Conservation (phyloP, 768 basidiomycete genomes). For the Serendipita sp. region DNA sequence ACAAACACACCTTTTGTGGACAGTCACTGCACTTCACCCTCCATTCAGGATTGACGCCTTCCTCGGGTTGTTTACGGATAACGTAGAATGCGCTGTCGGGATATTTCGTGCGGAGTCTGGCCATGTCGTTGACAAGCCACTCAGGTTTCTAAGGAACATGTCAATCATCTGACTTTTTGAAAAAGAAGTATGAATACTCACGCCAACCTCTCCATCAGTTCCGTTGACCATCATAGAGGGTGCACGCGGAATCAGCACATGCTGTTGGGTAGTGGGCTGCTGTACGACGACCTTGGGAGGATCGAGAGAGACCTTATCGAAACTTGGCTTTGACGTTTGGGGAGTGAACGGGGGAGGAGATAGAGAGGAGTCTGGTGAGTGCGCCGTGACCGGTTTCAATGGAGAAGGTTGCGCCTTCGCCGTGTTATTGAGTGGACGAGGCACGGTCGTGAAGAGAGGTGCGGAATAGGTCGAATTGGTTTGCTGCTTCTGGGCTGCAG, state of each 20-base stretch:
- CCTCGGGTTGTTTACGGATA: constrained; percentile 40
- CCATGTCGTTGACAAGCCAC: constrained; percentile 60
- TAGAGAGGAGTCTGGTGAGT: constrained; percentile 20
- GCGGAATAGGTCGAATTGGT: not conserved
- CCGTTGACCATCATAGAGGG: too few relatives aligned
- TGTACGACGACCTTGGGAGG: not conserved
- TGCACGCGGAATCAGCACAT: not conserved
- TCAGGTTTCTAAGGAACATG: constrained; percentile 32
- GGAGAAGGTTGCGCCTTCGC: constrained; percentile 9
- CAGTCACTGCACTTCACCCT: constrained; percentile 82
- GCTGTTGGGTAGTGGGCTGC: constrained; percentile 7
- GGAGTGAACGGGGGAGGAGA: constrained; percentile 18
- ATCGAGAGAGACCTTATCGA: not conserved
- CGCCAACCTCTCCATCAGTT: too few relatives aligned
- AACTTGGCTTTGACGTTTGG: constrained; percentile 36
- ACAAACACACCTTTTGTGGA: constrained; percentile 73
- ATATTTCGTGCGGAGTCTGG: constrained; percentile 52
- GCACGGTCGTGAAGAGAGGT: not conserved
- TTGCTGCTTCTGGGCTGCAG: not conserved
- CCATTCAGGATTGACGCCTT: constrained; percentile 53
- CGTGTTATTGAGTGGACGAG: not conserved
- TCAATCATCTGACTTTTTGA: not conserved
- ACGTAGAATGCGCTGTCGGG: constrained; percentile 74
- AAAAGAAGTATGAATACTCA: too few relatives aligned
- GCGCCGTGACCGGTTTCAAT: not conserved